A percentile compares a stretch with the other conserved stretches of the same genome.
Evolutionary conservation across 768 basidiomycete species (phyloP).

Genomic region (Leucocoprinus sp.): DNA sequence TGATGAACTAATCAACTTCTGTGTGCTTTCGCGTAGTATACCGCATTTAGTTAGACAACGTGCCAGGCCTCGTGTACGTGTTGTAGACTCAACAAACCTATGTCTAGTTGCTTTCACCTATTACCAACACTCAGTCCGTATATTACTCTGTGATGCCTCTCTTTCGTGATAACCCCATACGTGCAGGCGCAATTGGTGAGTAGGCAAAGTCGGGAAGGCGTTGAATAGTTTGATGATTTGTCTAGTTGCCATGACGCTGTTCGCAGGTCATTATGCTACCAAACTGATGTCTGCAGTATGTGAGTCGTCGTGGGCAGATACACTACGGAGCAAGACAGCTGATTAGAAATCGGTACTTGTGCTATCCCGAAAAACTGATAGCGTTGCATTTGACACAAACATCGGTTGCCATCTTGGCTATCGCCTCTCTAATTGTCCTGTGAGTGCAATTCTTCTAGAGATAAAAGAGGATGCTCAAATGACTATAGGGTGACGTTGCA

Average conservation of each 20-base stretch:
- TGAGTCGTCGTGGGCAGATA: slow-evolving; percentile 18
- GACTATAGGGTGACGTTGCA: slow-evolving; percentile 55
- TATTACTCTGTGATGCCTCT: slow-evolving; percentile 34
- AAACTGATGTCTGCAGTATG: slow-evolving; percentile 39
- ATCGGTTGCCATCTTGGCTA: slow-evolving; percentile 61
- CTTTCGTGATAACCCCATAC: slow-evolving; percentile 39
- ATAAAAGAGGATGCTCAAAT: not conserved
- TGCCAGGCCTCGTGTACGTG: slow-evolving; percentile 10
- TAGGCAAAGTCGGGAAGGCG: not conserved
- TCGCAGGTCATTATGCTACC: slow-evolving; percentile 42
- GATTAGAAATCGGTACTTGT: no score
- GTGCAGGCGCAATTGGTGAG: slow-evolving; percentile 35
- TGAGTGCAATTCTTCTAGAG: slow-evolving; percentile 26
- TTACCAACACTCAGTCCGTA: not conserved
- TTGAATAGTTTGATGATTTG: not conserved
- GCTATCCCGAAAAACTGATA: no score
- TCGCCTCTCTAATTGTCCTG: slow-evolving; percentile 59
- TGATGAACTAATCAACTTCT: not conserved
- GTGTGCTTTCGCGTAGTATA: no score
- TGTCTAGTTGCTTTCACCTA: slow-evolving; percentile 7
- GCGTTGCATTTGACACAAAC: slow-evolving; percentile 64
- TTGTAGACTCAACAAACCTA: no score
- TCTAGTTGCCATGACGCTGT: slow-evolving; percentile 40
- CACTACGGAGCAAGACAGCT: no score
- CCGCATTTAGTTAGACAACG: no score